These are phyloP conservation scores for Taphrina populina DNA, from an alignment of 1,139 yeast species.

Conservation along the genomic window DNA sequence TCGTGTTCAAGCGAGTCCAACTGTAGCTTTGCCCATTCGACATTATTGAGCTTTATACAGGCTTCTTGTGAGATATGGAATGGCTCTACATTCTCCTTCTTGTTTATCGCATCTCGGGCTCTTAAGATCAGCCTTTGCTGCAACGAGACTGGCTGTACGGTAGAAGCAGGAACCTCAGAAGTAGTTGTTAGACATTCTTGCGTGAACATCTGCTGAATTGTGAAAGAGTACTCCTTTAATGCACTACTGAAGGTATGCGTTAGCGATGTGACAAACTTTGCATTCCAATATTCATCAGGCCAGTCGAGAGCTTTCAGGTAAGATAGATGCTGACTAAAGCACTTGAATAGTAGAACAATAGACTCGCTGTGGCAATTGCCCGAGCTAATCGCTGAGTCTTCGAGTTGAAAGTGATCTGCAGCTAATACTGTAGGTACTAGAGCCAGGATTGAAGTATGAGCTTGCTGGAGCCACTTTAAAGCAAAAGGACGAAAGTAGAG, in stretches of 20 bases:
- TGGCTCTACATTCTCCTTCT: conserved; percentile 53
- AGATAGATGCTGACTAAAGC: conserved; percentile 59
- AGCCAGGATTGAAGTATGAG: conserved; percentile 52
- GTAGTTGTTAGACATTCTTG: conserved; percentile 49
- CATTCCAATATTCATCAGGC: conserved; percentile 61
- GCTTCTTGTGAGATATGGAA: conserved; percentile 58
- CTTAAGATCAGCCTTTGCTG: conserved; percentile 48
- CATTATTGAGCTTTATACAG: conserved; percentile 72
- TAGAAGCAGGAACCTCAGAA: conserved; percentile 35
- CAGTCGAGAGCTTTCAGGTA: conserved; percentile 61
- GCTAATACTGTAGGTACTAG: conserved; percentile 64
- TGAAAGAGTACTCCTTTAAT: conserved; percentile 54
- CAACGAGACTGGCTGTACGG: conserved; percentile 38
- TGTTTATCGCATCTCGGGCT: conserved; percentile 51
- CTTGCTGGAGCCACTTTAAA: conserved; percentile 56
- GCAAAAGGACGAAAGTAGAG: conserved; percentile 59
- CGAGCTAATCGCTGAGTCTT: conserved; percentile 44
- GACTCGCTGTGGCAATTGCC: conserved; percentile 45
- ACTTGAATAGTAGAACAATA: conserved; percentile 64
- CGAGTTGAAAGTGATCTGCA: conserved; percentile 48
- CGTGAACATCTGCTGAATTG: conserved; percentile 52
- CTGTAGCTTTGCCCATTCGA: conserved; percentile 61
- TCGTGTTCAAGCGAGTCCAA: conserved; percentile 61
- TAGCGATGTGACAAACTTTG: conserved; percentile 58
- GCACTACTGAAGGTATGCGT: conserved; percentile 65